Percentiles rank a stretch among this genome's conserved stretches.
phyloP scores from a whole-genome alignment of 2,329 filamentous ascomycete genomes.

The Tolypocladium sp. region DNA sequence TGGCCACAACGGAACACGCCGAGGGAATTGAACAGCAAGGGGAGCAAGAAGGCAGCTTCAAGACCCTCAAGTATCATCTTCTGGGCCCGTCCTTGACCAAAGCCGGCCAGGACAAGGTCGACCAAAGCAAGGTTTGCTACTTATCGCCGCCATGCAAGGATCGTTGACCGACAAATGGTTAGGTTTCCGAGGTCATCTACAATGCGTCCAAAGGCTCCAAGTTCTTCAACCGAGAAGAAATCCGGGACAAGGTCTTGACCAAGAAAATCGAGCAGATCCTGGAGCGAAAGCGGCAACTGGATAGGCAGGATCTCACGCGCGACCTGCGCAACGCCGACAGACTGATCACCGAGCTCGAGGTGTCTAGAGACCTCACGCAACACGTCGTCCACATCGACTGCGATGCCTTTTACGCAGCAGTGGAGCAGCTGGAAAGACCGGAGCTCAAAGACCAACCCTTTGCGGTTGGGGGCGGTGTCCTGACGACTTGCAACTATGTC shows the following conservation, averaged over 20 bases:
- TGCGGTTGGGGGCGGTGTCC: slow-evolving; percentile 66
- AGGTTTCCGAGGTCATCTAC: slow-evolving; percentile 95
- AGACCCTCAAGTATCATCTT: slow-evolving; percentile 77
- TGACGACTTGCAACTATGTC: slow-evolving; percentile 73
- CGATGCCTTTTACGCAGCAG: slow-evolving; percentile 94
- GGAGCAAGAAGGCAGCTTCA: slow-evolving; percentile 24
- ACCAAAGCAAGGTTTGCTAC: slow-evolving; percentile 64
- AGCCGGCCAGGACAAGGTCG: slow-evolving; percentile 85
- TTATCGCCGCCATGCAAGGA: background rate
- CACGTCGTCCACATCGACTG: slow-evolving; percentile 88
- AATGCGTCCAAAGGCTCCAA: slow-evolving; percentile 94
- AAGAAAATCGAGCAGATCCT: slow-evolving; percentile 77
- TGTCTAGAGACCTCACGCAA: slow-evolving; percentile 72
- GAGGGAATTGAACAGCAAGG: slow-evolving; percentile 1
- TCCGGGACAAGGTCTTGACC: slow-evolving; percentile 71
- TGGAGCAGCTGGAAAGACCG: slow-evolving; percentile 76
- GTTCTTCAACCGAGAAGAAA: slow-evolving; percentile 87
- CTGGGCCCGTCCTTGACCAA: slow-evolving; percentile 89
- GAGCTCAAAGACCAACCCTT: slow-evolving; percentile 83
- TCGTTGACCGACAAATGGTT: slow-evolving; percentile 1
- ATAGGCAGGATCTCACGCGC: slow-evolving; percentile 62
- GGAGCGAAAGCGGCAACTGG: slow-evolving; percentile 63
- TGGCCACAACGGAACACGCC: background rate
- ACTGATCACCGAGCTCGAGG: slow-evolving; percentile 70
- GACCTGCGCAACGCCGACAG: slow-evolving; percentile 73